A percentile compares a stretch with the other conserved stretches of the same genome.
phyloP scores from a whole-genome alignment of 1,284 basidiomycete genomes.

The Ceratobasidium sp. region DNA sequence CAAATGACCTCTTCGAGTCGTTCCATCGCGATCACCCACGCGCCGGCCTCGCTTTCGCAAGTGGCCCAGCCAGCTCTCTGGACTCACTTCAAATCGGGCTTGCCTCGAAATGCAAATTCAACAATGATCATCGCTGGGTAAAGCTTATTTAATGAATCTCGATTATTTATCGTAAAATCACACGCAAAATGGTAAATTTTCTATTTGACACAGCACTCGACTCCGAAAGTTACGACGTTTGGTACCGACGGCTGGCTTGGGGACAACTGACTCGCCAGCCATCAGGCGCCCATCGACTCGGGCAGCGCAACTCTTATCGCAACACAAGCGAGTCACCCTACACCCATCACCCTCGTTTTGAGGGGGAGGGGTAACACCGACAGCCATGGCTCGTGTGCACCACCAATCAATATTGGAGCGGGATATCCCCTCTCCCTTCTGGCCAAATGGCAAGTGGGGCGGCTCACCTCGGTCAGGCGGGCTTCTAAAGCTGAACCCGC shows the following conservation, averaged over 20 bases:
- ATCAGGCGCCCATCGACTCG: not conserved
- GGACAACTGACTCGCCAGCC: not conserved
- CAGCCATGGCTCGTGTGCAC: not conserved
- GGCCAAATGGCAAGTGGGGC: constrained; percentile 3
- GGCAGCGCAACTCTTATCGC: constrained; percentile 9
- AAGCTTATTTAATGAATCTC: constrained; percentile 35
- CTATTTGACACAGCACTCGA: not conserved
- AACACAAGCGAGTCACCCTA: not conserved
- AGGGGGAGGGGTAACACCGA: not conserved
- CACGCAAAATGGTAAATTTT: not conserved
- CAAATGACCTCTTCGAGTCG: too few relatives aligned
- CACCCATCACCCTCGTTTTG: not conserved
- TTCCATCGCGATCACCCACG: not conserved
- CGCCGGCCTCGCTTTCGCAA: constrained; percentile 18
- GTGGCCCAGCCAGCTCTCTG: not conserved
- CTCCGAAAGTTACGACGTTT: not conserved
- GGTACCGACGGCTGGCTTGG: too few relatives aligned
- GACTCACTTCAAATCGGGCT: constrained; percentile 29
- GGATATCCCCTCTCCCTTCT: not conserved
- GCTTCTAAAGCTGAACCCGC: not conserved
- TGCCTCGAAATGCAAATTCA: constrained; percentile 12
- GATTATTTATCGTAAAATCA: constrained; percentile 4
- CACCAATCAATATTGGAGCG: constrained; percentile 3
- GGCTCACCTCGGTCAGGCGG: not conserved
- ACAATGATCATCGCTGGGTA: not conserved